A percentile compares a stretch with the other conserved stretches of the same genome.
Conservation (phyloP, 352 stramenopile species). For the Globisporangium polare region DNA sequence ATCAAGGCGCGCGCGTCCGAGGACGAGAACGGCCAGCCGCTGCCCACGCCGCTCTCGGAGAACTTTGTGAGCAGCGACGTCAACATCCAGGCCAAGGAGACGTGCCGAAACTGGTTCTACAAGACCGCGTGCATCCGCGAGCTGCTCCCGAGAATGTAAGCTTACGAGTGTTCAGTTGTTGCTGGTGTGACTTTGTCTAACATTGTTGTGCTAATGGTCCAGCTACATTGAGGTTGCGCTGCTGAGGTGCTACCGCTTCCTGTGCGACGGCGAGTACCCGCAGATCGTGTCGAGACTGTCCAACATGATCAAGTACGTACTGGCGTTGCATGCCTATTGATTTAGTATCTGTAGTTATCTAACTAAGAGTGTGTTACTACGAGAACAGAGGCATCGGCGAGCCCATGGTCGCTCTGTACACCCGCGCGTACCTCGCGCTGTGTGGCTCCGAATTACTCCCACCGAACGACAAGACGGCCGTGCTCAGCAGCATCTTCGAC, state of each 20-base stretch:
- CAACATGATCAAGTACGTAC: slow-evolving; percentile 84
- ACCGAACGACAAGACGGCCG: slow-evolving; percentile 32
- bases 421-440: slow-evolving; percentile 78
- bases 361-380: not conserved
- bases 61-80: slow-evolving; percentile 79
- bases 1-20: slow-evolving; percentile 67
- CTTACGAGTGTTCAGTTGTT: no score
- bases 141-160: slow-evolving; percentile 87
- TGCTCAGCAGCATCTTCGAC: slow-evolving; percentile 84
- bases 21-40: slow-evolving; percentile 49
- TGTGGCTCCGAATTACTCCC: slow-evolving; percentile 57
- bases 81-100: slow-evolving; percentile 87
- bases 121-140: slow-evolving; percentile 92
- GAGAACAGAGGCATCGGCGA: slow-evolving; percentile 75
- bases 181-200: not conserved
- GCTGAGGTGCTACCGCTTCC: slow-evolving; percentile 86
- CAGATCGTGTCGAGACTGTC: slow-evolving; percentile 79
- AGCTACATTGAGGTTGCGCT: slow-evolving; percentile 89
- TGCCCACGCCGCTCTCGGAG: slow-evolving; percentile 50
- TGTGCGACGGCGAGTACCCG: slow-evolving; percentile 86
- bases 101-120: slow-evolving; percentile 94
- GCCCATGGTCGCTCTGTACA: slow-evolving; percentile 85
- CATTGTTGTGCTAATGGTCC: not conserved
- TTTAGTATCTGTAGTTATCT: not conserved
- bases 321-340: not conserved